These are phyloP conservation scores for Martensiomyces pterosporus DNA, from an alignment of 192 early-diverging fungal species.

Conservation along the genomic window DNA sequence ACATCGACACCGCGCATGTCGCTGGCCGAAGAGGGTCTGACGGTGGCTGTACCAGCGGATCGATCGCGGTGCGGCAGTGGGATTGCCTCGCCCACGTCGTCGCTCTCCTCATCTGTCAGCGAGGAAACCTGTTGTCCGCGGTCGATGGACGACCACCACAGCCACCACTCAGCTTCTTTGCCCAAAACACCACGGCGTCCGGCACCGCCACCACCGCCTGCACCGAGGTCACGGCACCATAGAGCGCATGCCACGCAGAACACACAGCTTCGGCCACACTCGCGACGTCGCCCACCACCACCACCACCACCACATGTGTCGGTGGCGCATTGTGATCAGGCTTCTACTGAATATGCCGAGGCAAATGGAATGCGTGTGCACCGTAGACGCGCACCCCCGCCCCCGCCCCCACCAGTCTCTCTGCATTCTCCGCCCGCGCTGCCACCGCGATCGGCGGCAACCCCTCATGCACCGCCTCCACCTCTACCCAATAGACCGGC, in stretches of 20 bases:
- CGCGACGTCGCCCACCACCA: neutral
- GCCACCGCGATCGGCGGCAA: too few species aligned
- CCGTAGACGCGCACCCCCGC: too few species aligned
- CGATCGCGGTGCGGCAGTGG: constrained; percentile 8
- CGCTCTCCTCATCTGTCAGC: constrained; percentile 35
- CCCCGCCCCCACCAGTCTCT: too few species aligned
- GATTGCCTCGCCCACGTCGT: constrained; percentile 29
- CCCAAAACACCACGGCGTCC: constrained; percentile 12
- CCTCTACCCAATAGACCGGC: too few species aligned
- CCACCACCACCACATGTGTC: neutral
- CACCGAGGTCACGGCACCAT: neutral
- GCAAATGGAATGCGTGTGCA: too few species aligned
- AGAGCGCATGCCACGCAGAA: too few species aligned
- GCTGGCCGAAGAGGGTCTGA: too few species aligned
- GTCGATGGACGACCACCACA: constrained; percentile 4
- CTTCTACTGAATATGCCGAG: too few species aligned
- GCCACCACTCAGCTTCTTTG: neutral
- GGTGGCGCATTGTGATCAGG: neutral
- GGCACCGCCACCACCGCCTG: constrained; percentile 21
- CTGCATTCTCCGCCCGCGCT: too few species aligned
- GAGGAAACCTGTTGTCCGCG: constrained; percentile 38
- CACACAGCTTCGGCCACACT: neutral
- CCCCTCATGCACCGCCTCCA: too few species aligned
- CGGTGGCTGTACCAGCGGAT: neutral
- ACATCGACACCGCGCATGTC: too few species aligned